Conservation (phyloP, 495 filamentous ascomycete species). For the Aspergillus steynii region DNA sequence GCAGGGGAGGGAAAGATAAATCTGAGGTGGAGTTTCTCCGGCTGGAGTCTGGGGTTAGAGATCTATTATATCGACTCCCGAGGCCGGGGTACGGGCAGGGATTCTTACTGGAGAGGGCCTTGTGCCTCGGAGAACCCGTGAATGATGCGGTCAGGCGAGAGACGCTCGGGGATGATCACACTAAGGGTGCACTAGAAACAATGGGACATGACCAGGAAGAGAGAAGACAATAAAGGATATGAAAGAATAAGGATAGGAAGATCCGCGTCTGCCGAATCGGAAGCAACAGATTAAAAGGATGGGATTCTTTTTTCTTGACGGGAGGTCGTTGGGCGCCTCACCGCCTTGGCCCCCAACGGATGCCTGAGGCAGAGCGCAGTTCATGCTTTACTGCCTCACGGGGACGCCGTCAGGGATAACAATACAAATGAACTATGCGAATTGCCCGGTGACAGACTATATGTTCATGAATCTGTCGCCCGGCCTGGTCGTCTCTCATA, state of each 20-base stretch:
- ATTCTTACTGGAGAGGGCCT: conserved; percentile 5
- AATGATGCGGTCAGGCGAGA: conserved; percentile 24
- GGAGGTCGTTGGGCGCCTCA: conserved; percentile 11
- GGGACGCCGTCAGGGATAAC: conserved; percentile 4
- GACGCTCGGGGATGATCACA: conserved; percentile 8
- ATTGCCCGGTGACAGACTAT: conserved; percentile 14
- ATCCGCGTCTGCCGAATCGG: background rate
- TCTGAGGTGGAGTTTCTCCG: background rate
- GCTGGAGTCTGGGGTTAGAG: background rate
- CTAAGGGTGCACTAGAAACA: background rate
- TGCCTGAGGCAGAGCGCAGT: background rate
- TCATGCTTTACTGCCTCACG: too few relatives aligned
- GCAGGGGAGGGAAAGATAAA: background rate
- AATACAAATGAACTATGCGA: conserved; percentile 22
- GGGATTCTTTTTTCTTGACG: background rate
- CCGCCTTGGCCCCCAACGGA: conserved; percentile 6
- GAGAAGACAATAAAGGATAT: conserved; percentile 5
- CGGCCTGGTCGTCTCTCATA: conserved; percentile 20
- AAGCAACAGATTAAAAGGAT: background rate
- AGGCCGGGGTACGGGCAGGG: background rate
- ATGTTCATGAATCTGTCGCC: conserved; percentile 25
- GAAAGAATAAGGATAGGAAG: background rate
- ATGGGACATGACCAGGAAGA: background rate
- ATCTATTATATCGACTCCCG: background rate
- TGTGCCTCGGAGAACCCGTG: background rate